Base-by-base conservation (phyloP, 2,329 filamentous ascomycete species). In the Aspergillus neotritici region DNA sequence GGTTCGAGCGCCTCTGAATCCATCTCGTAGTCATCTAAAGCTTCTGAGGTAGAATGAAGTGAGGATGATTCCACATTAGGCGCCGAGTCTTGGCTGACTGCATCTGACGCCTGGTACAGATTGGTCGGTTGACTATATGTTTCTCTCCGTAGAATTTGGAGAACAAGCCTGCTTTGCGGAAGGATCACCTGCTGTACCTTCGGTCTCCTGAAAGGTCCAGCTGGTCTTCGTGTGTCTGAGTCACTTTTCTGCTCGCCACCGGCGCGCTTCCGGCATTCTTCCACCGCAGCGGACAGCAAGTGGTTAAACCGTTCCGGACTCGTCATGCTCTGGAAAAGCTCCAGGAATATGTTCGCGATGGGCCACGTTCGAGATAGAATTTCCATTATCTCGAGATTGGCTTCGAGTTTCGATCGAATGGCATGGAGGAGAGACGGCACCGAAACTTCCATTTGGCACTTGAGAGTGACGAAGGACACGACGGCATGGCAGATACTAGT, bases 141-240 rank as follows among this genome's bases (percentile, higher is more conserved):
- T 16, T 42, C 44, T 14, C 47, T 34, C 31, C 30, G 36, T 10
- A 47, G 31, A 17, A 45, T 41, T 21, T 50, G 48, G 21, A 50
- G 38, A 12, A 48, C 36, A 31, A 50, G 16, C 14, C 35, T 47
- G 31, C 41, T 50, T 25, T 48, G 40, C 14, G 45, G 48, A 7
- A 50, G 48, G 30, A 50, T 31, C 10, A 50, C 48, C 29, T 50
- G 48, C 12, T 47, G 31, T 17, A 44, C 4, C 10, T 40, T 50
- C 8, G 48, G 33, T 16, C 45, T 40, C 31, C 37, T 38, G 38
- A 45, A 50, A 5, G 31, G 21, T 9, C 13, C 30, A 28, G 34
- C 15, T n/a, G 44, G 34, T 31, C 29, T 16, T 17, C 29, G 13
- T 31, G 25, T 12, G 13, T 11, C 14, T 12, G n/a, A 11, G 13